These are phyloP conservation scores for Stipa capillata DNA, from an alignment of 176 grass and related monocot genomes.

Conservation along the genomic window DNA sequence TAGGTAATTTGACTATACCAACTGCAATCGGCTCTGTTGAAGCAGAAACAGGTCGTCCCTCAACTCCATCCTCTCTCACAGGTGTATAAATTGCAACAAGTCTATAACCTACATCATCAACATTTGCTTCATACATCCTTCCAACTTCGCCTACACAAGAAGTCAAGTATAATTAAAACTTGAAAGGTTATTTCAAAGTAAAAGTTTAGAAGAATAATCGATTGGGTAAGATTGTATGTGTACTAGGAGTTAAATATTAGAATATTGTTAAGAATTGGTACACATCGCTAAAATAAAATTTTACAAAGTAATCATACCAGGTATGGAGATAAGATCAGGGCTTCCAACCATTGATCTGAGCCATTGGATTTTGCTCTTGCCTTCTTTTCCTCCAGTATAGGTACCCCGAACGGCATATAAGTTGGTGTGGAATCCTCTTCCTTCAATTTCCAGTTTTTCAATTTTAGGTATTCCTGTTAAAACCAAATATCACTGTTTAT, in stretches of 20 bases:
- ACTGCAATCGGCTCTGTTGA: slow-evolving; percentile 89
- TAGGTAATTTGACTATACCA: slow-evolving; percentile 52
- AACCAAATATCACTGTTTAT: slow-evolving; percentile 13
- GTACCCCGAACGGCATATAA: slow-evolving; percentile 65
- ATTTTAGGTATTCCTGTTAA: slow-evolving; percentile 82
- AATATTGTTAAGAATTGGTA: neutral
- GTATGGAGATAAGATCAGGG: slow-evolving; percentile 96
- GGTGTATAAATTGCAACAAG: slow-evolving; percentile 93
- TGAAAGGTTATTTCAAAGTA: neutral
- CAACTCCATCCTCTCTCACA: slow-evolving; percentile 86
- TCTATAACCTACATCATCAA: slow-evolving; percentile 93
- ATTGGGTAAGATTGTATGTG: neutral
- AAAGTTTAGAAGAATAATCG: neutral
- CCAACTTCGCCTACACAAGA: slow-evolving; percentile 62
- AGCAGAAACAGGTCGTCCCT: slow-evolving; percentile 82
- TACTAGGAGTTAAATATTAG: neutral
- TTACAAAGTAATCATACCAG: slow-evolving; percentile 46
- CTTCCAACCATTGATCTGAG: slow-evolving; percentile 93
- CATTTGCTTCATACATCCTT: slow-evolving; percentile 93
- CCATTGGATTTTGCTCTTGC: slow-evolving; percentile 97
- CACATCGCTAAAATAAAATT: neutral
- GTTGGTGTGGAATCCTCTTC: slow-evolving; percentile 96
- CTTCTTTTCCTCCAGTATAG: slow-evolving; percentile 94
- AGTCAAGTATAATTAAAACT: slow-evolving; percentile 17
- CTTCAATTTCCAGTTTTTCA: slow-evolving; percentile 96